Conservation (phyloP, 176 grass and related monocot genomes). For the Olyra latifolia region DNA sequence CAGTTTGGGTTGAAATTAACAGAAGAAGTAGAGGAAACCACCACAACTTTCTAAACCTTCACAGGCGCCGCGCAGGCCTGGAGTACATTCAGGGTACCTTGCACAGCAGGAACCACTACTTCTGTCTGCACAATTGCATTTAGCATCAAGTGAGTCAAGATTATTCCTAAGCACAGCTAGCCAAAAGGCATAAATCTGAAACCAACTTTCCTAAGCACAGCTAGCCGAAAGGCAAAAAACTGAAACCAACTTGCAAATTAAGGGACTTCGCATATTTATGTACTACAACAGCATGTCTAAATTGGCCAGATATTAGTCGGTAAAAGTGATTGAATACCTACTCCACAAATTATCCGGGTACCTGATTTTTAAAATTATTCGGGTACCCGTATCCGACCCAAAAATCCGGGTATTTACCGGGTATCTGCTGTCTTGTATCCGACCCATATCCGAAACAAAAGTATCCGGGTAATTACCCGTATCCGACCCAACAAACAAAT, state of each 20-base stretch:
- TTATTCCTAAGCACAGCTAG: no score
- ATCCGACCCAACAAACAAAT: no score
- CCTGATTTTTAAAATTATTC: no score
- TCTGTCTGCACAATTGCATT: constrained; percentile 26
- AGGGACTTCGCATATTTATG: neutral
- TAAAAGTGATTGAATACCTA: neutral
- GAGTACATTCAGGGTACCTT: constrained; percentile 42
- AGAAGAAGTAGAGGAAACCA: constrained; percentile 42
- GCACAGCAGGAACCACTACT: constrained; percentile 37
- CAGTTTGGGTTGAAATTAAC: constrained; percentile 32
- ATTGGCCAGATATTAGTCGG: neutral
- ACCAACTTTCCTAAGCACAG: neutral
- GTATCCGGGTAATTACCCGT: no score
- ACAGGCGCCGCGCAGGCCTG: no score
- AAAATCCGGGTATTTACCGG: no score
- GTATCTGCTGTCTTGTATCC: no score
- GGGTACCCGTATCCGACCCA: no score
- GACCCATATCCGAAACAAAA: no score
- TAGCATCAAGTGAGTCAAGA: neutral
- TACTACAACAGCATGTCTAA: neutral
- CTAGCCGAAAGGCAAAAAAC: neutral
- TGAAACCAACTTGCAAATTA: neutral
- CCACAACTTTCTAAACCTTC: no score
- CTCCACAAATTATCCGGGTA: neutral
- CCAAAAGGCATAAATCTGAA: no score